A percentile compares a stretch with the other conserved stretches of the same genome.
Evolutionary conservation across 2,329 filamentous ascomycete genomes (phyloP).

Genomic region (Ceratocystis alfenasii): DNA sequence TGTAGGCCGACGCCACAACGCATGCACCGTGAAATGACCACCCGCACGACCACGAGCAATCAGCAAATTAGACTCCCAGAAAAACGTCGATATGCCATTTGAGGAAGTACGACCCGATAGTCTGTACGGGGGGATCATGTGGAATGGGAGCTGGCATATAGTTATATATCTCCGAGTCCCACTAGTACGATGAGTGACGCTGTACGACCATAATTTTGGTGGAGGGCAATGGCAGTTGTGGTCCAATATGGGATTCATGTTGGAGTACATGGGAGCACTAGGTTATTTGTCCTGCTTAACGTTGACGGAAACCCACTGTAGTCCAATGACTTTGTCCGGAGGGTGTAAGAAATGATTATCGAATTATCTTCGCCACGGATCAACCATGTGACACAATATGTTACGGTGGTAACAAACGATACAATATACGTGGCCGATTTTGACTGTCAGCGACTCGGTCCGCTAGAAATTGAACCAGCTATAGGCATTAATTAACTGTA

Average conservation of each 20-base stretch:
- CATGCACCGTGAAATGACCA: background rate
- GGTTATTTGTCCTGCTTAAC: too few species aligned
- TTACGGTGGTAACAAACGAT: too few species aligned
- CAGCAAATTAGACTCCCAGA: background rate
- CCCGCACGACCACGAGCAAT: too few species aligned
- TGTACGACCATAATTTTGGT: background rate
- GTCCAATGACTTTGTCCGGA: too few species aligned
- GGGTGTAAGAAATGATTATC: too few species aligned
- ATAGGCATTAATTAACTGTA: background rate
- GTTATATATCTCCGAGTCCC: background rate
- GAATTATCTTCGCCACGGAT: too few species aligned
- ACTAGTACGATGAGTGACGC: background rate
- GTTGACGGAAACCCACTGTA: too few species aligned
- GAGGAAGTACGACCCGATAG: background rate
- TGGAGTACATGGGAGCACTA: background rate
- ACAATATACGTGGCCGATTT: background rate
- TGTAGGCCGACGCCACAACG: background rate
- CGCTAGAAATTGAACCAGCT: background rate
- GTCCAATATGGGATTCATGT: too few species aligned
- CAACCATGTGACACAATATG: too few species aligned
- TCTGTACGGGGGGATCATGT: background rate
- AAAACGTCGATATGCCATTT: background rate
- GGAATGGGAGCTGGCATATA: background rate
- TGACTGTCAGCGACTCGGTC: background rate
- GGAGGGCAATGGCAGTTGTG: background rate